Conservation (phyloP, 2,329 filamentous ascomycete species). For the Paecilomyces niveus region DNA sequence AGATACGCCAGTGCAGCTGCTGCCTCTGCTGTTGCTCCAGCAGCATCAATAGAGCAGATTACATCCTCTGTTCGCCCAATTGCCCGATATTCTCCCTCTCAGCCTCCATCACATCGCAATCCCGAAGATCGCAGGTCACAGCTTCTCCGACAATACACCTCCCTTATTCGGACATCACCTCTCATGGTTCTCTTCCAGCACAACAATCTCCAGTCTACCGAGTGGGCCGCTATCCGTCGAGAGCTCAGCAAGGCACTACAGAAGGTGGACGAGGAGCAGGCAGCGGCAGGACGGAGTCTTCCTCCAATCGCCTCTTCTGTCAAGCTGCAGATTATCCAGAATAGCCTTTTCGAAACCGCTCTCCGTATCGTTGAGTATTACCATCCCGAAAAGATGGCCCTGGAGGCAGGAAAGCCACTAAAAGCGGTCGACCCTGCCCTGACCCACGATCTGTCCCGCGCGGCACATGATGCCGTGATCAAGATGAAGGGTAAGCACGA, state of each 20-base stretch:
- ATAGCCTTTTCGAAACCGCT: conserved; percentile 80
- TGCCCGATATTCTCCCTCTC: conserved; percentile 53
- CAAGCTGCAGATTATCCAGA: conserved; percentile 77
- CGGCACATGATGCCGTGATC: conserved; percentile 45
- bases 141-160: conserved; percentile 78
- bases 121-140: conserved; percentile 87
- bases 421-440: conserved; percentile 31
- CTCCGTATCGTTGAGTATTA: conserved; percentile 82
- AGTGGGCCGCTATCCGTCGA: conserved; percentile 66
- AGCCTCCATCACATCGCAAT: conserved; percentile 81
- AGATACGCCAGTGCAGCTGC: conserved; percentile 39
- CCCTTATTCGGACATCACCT: conserved; percentile 75
- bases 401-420: conserved; percentile 13
- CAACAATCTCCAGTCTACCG: conserved; percentile 66
- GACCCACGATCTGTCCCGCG: conserved; percentile 54
- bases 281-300: conserved; percentile 44
- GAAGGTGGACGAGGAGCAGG: conserved; percentile 61
- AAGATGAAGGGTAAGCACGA: conserved; percentile 49
- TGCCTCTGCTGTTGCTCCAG: conserved; percentile 45
- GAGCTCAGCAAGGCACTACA: conserved; percentile 57
- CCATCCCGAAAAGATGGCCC: conserved; percentile 42
- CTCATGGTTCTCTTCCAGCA: conserved; percentile 81
- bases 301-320: conserved; percentile 51
- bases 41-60: conserved; percentile 46
- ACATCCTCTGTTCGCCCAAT: conserved; percentile 38